A percentile compares a stretch with the other conserved stretches of the same genome.
Conservation (phyloP, 306 rosid species). For the Inga oerstediana region DNA sequence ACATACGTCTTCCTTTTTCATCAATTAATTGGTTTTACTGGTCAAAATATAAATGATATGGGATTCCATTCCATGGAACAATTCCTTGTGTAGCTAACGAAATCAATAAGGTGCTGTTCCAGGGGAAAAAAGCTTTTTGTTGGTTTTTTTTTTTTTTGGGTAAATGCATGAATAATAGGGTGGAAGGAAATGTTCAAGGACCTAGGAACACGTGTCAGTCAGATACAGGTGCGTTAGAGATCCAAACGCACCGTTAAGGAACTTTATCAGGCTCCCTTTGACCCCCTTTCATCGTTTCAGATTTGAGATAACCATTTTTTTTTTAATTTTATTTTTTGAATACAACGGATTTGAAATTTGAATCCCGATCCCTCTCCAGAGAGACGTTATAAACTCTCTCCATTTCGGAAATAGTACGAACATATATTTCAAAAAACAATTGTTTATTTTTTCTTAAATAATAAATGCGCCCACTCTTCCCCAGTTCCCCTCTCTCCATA, state of each 20-base stretch:
- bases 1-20: too few relatives aligned
- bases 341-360: conserved; percentile 59
- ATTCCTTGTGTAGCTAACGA: too few relatives aligned
- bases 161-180: too few relatives aligned
- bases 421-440: conserved; percentile 32
- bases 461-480: conserved; percentile 18
- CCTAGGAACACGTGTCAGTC: conserved; percentile 13
- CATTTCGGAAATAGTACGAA: conserved; percentile 33
- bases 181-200: too few relatives aligned
- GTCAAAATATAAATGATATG: background rate
- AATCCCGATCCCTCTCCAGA: conserved; percentile 57
- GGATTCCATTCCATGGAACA: background rate
- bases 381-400: conserved; percentile 67
- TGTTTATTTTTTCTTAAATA: background rate
- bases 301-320: conserved; percentile 39
- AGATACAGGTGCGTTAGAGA: background rate
- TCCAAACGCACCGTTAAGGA: background rate
- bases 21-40: background rate
- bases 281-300: conserved; percentile 37
- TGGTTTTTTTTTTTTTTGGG: too few relatives aligned
- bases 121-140: too few relatives aligned
- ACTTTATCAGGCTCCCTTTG: conserved; percentile 41
- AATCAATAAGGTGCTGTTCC: too few relatives aligned
- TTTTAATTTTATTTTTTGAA: background rate
- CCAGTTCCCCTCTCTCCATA: background rate